A percentile compares a stretch with the other conserved stretches of the same genome.
Evolutionary conservation across 495 filamentous ascomycete species (phyloP).

Genomic region (Aspergillus asperescens): DNA sequence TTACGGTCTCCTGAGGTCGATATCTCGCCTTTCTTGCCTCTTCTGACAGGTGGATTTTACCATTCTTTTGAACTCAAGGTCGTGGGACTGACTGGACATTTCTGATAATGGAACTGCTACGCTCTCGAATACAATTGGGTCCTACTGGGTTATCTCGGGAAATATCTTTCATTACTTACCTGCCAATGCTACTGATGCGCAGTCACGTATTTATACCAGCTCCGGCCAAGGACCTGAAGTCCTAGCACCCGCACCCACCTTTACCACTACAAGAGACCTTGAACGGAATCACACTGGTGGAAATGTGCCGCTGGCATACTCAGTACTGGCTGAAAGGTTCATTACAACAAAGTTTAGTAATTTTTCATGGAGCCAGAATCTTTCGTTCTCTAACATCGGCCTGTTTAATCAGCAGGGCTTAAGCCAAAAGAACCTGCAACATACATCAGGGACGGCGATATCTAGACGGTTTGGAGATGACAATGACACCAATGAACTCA

Average conservation of each 20-base stretch:
- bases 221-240: conserved; percentile 22
- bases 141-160: conserved; percentile 77
- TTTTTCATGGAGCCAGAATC: conserved; percentile 58
- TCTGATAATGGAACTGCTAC: conserved; percentile 37
- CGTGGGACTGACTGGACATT: conserved; percentile 58
- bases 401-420: conserved; percentile 53
- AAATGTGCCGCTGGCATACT: conserved; percentile 59
- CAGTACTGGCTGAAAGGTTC: conserved; percentile 50
- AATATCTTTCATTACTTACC: conserved; percentile 75
- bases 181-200: conserved; percentile 29
- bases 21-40: conserved; percentile 68
- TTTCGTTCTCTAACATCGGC: conserved; percentile 56
- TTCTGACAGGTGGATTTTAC: conserved; percentile 56
- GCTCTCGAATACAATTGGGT: conserved; percentile 57
- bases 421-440: conserved; percentile 57
- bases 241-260: conserved; percentile 34
- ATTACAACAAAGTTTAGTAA: conserved; percentile 48
- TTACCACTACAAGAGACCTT: conserved; percentile 38
- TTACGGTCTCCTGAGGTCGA: conserved; percentile 78
- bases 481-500: conserved; percentile 25
- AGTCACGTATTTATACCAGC: conserved; percentile 21
- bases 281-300: conserved; percentile 43
- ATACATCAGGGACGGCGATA: conserved; percentile 54
- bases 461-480: conserved; percentile 30
- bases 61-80: conserved; percentile 72